Conservation (phyloP, 495 filamentous ascomycete species). For the Mycothermus thermophilus region DNA sequence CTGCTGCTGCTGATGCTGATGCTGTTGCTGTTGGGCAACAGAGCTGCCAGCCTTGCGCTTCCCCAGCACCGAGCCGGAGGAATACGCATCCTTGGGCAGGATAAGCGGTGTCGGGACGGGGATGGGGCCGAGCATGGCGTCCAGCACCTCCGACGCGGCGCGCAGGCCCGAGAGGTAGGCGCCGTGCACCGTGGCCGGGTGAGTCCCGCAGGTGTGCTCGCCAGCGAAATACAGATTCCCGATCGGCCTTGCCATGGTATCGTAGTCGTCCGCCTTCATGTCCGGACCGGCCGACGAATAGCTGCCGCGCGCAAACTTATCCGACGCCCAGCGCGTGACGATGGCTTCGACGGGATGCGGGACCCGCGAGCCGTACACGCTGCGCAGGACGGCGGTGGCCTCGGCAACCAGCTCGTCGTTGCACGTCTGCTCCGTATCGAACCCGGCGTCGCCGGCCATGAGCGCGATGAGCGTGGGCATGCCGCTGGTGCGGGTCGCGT, state of each 20-base stretch:
- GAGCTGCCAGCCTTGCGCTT: conserved; percentile 41
- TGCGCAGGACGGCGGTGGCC: conserved; percentile 58
- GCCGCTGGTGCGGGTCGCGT: conserved; percentile 77
- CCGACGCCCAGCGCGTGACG: conserved; percentile 84
- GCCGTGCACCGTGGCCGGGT: conserved; percentile 93
- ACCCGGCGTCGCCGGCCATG: conserved; percentile 93
- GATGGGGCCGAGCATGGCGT: conserved; percentile 68
- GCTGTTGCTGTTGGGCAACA: not conserved
- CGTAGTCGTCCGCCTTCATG: conserved; percentile 78
- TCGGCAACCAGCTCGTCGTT: conserved; percentile 65
- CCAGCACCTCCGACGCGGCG: conserved; percentile 72
- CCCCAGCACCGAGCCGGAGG: too few species aligned
- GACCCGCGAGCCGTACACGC: conserved; percentile 40
- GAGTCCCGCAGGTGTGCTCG: conserved; percentile 87
- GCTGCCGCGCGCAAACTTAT: conserved; percentile 76
- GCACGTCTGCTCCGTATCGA: conserved; percentile 61
- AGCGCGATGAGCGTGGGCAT: conserved; percentile 77
- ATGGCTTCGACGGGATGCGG: conserved; percentile 75
- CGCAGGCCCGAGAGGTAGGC: conserved; percentile 88
- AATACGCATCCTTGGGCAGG: conserved; percentile 40
- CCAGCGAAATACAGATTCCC: conserved; percentile 93
- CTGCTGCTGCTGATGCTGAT: too few species aligned
- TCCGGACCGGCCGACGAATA: conserved; percentile 84
- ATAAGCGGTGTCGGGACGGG: conserved; percentile 61
- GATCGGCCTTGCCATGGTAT: conserved; percentile 72